Conservation (phyloP, 2,329 filamentous ascomycete species). For the Elsinoe fawcettii region DNA sequence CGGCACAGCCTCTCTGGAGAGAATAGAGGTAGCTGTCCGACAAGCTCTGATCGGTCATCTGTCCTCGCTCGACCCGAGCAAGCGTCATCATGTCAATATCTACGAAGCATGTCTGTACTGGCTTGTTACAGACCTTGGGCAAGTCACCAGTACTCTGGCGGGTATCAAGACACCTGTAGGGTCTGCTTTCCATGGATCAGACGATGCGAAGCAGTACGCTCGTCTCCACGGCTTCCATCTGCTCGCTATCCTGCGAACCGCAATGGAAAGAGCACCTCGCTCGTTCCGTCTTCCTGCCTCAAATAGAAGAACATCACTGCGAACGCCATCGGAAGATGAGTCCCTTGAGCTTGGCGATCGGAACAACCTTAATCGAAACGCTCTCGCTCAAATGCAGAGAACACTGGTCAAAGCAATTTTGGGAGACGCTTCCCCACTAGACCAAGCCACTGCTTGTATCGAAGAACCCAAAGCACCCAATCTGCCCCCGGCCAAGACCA, state of each 20-base stretch:
- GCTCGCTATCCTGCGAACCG: background rate
- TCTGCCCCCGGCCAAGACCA: background rate
- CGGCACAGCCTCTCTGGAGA: background rate
- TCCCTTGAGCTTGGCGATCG: too few species aligned
- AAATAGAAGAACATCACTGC: background rate
- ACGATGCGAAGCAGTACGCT: background rate
- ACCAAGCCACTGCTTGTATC: background rate
- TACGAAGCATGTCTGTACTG: background rate
- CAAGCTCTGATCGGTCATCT: background rate
- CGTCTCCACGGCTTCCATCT: background rate
- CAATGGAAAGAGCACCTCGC: background rate
- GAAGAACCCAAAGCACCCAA: background rate
- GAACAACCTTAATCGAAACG: background rate
- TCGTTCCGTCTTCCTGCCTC: slow-evolving; percentile 4
- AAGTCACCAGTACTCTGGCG: background rate
- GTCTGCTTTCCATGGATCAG: background rate
- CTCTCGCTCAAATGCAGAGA: slow-evolving; percentile 2
- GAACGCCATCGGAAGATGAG: background rate
- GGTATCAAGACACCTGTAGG: background rate
- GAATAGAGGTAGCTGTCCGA: background rate
- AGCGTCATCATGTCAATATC: background rate
- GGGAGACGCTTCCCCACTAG: background rate
- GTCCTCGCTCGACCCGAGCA: background rate
- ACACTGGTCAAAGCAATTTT: background rate
- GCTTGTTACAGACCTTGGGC: background rate